These are phyloP conservation scores for Fusarium anthophilum DNA, from an alignment of 2,329 filamentous ascomycete genomes.

Conservation along the genomic window DNA sequence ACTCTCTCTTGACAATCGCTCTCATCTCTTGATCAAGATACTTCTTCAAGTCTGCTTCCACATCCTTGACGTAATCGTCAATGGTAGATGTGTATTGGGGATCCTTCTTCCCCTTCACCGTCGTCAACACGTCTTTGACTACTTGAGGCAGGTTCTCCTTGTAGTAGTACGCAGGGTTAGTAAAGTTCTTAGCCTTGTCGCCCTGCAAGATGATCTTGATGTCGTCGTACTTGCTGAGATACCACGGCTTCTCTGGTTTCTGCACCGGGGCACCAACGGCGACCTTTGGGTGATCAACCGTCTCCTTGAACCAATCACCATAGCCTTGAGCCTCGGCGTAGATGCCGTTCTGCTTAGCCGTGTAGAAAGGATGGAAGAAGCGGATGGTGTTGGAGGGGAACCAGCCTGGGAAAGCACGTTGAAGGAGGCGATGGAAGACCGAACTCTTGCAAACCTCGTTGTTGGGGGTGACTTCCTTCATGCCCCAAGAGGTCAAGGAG, in stretches of 20 bases:
- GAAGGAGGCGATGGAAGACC: conserved; percentile 33
- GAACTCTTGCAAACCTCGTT: conserved; percentile 35
- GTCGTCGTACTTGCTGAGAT: neutral
- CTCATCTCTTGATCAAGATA: neutral
- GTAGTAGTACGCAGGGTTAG: neutral
- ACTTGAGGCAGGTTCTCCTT: neutral
- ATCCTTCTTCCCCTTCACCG: fast-evolving
- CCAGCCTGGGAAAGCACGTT: conserved; percentile 37
- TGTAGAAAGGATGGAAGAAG: conserved; percentile 40
- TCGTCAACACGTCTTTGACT: neutral
- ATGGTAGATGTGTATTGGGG: neutral
- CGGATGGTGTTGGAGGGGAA: conserved; percentile 30
- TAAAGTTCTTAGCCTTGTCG: neutral
- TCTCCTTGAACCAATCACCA: neutral
- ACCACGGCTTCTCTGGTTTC: neutral
- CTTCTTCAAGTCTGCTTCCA: neutral
- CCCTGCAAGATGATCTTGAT: neutral
- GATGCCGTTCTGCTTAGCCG: conserved; percentile 20
- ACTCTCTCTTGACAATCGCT: neutral
- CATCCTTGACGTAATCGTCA: neutral
- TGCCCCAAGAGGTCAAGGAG: conserved; percentile 47
- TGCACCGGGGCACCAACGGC: neutral
- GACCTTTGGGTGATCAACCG: neutral
- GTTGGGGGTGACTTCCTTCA: conserved; percentile 37
- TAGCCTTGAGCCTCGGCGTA: conserved; percentile 27